These are phyloP conservation scores for Phytophthora tentaculata DNA, from an alignment of 352 stramenopile species.

Conservation along the genomic window DNA sequence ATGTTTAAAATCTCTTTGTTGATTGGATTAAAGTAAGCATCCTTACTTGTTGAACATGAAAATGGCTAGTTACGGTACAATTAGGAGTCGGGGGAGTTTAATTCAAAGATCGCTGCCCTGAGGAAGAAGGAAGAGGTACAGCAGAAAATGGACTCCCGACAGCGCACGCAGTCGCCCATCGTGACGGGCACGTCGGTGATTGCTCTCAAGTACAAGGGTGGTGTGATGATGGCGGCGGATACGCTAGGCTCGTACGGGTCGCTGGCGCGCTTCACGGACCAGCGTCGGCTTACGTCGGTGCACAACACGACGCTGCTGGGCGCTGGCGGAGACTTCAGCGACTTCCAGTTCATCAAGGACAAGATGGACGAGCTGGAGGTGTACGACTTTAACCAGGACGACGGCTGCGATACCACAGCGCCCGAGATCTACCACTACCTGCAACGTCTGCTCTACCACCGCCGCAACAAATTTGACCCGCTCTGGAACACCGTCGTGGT, in stretches of 20 bases:
- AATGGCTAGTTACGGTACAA: too few relatives aligned
- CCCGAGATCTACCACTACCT: slow-evolving; percentile 97
- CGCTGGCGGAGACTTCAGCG: slow-evolving; percentile 96
- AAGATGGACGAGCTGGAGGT: slow-evolving; percentile 95
- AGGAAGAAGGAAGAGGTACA: slow-evolving; percentile 18
- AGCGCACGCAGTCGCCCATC: slow-evolving; percentile 94
- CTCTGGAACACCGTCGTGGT: slow-evolving; percentile 99
- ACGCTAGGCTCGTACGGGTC: slow-evolving; percentile 98
- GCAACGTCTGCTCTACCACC: slow-evolving; percentile 98
- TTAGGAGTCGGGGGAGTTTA: slow-evolving; percentile 26
- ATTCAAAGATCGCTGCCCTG: slow-evolving; percentile 39
- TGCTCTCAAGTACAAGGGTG: slow-evolving; percentile 94
- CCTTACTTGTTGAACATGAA: too few relatives aligned
- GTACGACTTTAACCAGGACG: slow-evolving; percentile 96
- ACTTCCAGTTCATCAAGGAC: slow-evolving; percentile 97
- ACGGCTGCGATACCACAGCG: slow-evolving; percentile 94
- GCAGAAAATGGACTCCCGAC: slow-evolving; percentile 63
- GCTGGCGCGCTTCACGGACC: slow-evolving; percentile 97
- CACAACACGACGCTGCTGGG: slow-evolving; percentile 95
- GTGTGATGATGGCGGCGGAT: slow-evolving; percentile 98
- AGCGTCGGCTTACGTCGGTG: slow-evolving; percentile 86
- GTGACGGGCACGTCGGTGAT: slow-evolving; percentile 98
- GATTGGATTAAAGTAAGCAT: too few relatives aligned
- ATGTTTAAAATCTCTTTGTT: too few relatives aligned
- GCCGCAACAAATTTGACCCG: slow-evolving; percentile 98